Conservation (phyloP, 306 rosid species). For the Quercus dentata region DNA sequence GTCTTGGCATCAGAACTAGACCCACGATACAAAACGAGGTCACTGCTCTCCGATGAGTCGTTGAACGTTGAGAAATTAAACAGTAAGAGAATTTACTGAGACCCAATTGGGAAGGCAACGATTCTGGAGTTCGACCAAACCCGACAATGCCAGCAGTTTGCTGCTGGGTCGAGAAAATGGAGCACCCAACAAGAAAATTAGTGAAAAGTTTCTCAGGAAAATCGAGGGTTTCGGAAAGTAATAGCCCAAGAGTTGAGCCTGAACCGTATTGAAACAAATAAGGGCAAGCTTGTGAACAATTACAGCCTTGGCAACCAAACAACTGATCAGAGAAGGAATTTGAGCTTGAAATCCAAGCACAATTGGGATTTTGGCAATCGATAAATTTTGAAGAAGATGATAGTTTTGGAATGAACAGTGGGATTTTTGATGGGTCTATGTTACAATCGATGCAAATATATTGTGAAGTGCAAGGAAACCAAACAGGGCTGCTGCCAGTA, state of each 20-base stretch:
- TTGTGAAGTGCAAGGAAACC: conserved; percentile 84
- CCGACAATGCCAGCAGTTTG: conserved; percentile 73
- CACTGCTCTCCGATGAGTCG: conserved; percentile 52
- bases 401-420: conserved; percentile 51
- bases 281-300: conserved; percentile 56
- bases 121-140: conserved; percentile 74
- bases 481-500: conserved; percentile 90
- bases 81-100: conserved; percentile 78
- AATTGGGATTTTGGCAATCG: conserved; percentile 74
- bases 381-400: conserved; percentile 56
- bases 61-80: conserved; percentile 60
- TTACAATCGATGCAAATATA: conserved; percentile 63
- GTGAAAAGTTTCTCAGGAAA: conserved; percentile 35
- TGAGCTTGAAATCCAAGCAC: conserved; percentile 48
- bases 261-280: conserved; percentile 62
- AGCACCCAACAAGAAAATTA: conserved; percentile 69
- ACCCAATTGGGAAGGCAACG: conserved; percentile 72
- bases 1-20: conserved; percentile 33
- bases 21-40: conserved; percentile 44
- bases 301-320: conserved; percentile 38
- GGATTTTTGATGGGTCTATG: conserved; percentile 40
- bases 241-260: conserved; percentile 61
- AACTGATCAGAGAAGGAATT: conserved; percentile 16
- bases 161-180: conserved; percentile 56
- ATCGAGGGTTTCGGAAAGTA: conserved; percentile 58